These are phyloP conservation scores for Tricholoma hemisulphureum DNA, from an alignment of 768 basidiomycete species.

Conservation along the genomic window DNA sequence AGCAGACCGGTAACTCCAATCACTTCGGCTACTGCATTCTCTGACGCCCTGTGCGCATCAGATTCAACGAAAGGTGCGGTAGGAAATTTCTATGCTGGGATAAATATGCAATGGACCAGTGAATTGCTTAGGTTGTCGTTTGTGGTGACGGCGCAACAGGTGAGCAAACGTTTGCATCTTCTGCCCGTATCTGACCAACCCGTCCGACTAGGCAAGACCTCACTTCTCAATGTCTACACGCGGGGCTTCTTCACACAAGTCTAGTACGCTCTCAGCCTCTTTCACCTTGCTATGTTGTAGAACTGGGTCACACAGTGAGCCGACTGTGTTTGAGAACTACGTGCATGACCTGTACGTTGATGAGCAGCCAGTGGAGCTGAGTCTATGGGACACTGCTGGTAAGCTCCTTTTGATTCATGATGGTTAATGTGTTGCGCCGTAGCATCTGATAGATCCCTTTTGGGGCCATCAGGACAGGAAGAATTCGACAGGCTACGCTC, in stretches of 20 bases:
- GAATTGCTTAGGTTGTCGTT: slow-evolving; percentile 61
- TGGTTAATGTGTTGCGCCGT: slow-evolving; percentile 29
- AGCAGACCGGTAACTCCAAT: slow-evolving; percentile 44
- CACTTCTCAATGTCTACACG: slow-evolving; percentile 84
- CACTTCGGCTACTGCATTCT: background rate
- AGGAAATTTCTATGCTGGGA: background rate
- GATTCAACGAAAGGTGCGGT: slow-evolving; percentile 48
- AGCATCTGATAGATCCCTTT: slow-evolving; percentile 22
- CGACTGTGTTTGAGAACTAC: slow-evolving; percentile 97
- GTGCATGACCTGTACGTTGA: slow-evolving; percentile 88
- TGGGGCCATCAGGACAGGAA: slow-evolving; percentile 69
- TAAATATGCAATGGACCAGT: slow-evolving; percentile 6
- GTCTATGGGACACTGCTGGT: slow-evolving; percentile 98
- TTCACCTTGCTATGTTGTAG: background rate
- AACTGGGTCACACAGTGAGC: slow-evolving; percentile 55
- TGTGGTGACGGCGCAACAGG: slow-evolving; percentile 96
- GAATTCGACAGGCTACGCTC: slow-evolving; percentile 94
- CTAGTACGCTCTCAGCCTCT: slow-evolving; percentile 62
- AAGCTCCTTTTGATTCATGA: slow-evolving; percentile 21
- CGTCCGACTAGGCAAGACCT: slow-evolving; percentile 65
- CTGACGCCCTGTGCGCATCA: slow-evolving; percentile 17
- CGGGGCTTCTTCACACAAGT: slow-evolving; percentile 93
- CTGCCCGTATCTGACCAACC: slow-evolving; percentile 6
- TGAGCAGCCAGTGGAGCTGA: slow-evolving; percentile 84
- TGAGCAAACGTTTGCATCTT: slow-evolving; percentile 33